Base-by-base conservation (phyloP, 2,329 filamentous ascomycete species). In the Plectosphaerella plurivora region DNA sequence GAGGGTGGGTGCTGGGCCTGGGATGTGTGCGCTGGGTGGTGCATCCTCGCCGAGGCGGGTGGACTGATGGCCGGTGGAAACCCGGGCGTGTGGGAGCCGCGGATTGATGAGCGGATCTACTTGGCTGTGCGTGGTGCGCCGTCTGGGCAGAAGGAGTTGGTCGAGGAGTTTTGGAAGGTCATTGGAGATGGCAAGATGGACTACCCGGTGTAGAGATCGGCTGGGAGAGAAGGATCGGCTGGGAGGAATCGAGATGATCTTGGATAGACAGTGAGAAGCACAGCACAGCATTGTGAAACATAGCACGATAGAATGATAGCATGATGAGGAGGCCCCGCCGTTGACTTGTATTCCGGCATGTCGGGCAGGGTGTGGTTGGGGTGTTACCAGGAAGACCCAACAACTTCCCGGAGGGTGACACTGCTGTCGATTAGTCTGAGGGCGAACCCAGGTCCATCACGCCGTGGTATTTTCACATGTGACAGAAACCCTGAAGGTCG, bases 21-120 rank as follows among this genome's bases (percentile, higher is more conserved):
- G 89, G 89, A 93, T 66, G 89, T 93, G 3, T 89, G 87, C 63
- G 89, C 89, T 5, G 89, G 85, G 0, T 92, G 88, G 89, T 83
- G 86, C 53, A 86, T 93, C 55, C 71, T 93, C 24, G 72, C 73
- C 28, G 89, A 93, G 73, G 87, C 88, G 0, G 89, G 89, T 0
- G 89, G 89, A 0, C 73, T 82, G 49, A 82, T 93, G 74, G 87
- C 79, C 8, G 79, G 86, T 63, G 87, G 84, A 5, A 91, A 92
- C 65, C 84, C 87, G 0, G 88, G 87, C 0, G 79, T 81, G 51
- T 92, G 88, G 88, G 69, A 81, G n/a, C 73, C 78, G 2, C 70
- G 71, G 50, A 65, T 88, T 50, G 84, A 87, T 60, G 73, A 73
- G 53, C 72, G 84, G 50, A 74, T 79, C 55, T 88, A 87, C 62